phyloP scores from a whole-genome alignment of 2,329 filamentous ascomycete genomes.

The Penicillium digitatum region DNA sequence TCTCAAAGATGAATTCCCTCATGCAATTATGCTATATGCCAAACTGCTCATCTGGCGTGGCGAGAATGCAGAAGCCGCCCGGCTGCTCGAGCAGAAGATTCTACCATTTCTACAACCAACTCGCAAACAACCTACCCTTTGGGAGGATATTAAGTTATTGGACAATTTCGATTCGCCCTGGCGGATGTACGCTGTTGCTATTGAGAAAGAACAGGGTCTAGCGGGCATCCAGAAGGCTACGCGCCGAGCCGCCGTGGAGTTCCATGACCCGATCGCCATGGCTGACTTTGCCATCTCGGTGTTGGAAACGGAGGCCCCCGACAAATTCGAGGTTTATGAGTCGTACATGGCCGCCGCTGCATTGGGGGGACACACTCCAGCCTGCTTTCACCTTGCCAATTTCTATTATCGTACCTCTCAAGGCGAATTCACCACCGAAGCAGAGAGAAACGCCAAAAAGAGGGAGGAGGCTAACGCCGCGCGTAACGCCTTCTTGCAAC shows the following conservation, averaged over 20 bases:
- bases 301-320: slow-evolving; percentile 16
- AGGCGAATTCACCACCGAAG: slow-evolving; percentile 24
- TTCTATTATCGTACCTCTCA: slow-evolving; percentile 36
- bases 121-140: not conserved
- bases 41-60: slow-evolving; percentile 24
- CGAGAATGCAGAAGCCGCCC: slow-evolving; percentile 19
- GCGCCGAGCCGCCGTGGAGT: slow-evolving; percentile 28
- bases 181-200: slow-evolving; percentile 23
- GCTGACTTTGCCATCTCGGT: slow-evolving; percentile 24
- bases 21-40: slow-evolving; percentile 30
- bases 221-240: slow-evolving; percentile 21
- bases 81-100: slow-evolving; percentile 26
- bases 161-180: slow-evolving; percentile 25
- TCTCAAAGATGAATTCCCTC: slow-evolving; percentile 22
- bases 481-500: not conserved
- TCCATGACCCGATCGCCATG: slow-evolving; percentile 30
- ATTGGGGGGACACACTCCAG: slow-evolving; percentile 24
- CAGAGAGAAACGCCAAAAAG: slow-evolving; percentile 8
- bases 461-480: not conserved
- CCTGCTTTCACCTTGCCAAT: slow-evolving; percentile 35
- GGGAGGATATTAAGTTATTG: slow-evolving; percentile 11
- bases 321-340: slow-evolving; percentile 31
- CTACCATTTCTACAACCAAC: slow-evolving; percentile 22
- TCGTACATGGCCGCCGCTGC: slow-evolving; percentile 36
- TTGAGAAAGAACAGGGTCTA: slow-evolving; percentile 4